Evolutionary conservation across 805 yeast species (phyloP).

Genomic region (Starmerella stigmatis): DNA sequence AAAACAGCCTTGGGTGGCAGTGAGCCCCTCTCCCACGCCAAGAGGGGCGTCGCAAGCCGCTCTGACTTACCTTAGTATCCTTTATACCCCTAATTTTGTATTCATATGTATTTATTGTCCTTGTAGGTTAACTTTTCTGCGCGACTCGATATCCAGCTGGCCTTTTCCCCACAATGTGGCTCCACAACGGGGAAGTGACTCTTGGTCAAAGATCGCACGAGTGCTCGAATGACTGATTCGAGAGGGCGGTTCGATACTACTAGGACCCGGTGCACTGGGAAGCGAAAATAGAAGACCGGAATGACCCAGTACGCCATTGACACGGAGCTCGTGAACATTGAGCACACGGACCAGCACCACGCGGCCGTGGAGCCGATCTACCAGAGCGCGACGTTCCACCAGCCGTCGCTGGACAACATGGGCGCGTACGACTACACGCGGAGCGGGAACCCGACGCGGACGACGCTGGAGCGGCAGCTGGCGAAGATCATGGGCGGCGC

Average conservation of each 20-base stretch:
- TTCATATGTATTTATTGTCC: constrained; percentile 4
- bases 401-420: constrained; percentile 57
- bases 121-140: background rate
- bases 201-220: too few relatives aligned
- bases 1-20: constrained; percentile 35
- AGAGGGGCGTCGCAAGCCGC: background rate
- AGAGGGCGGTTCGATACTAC: too few relatives aligned
- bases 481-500: constrained; percentile 64
- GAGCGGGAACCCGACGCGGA: constrained; percentile 89
- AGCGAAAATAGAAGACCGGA: too few relatives aligned
- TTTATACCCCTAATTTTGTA: constrained; percentile 1
- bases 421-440: constrained; percentile 82
- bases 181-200: too few relatives aligned
- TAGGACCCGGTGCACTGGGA: too few relatives aligned
- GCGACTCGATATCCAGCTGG: too few relatives aligned
- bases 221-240: background rate
- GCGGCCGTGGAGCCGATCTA: constrained; percentile 82
- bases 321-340: constrained; percentile 57
- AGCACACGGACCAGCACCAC: constrained; percentile 57
- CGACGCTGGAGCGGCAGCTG: constrained; percentile 65
- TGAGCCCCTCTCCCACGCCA: constrained; percentile 15
- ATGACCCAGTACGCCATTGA: constrained; percentile 34
- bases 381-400: constrained; percentile 92
- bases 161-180: too few relatives aligned
- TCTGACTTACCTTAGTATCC: constrained; percentile 1